A percentile compares a stretch with the other conserved stretches of the same genome.
These are phyloP conservation scores for Kodamaea arcana DNA, from an alignment of 1,139 yeast species.

Conservation along the genomic window DNA sequence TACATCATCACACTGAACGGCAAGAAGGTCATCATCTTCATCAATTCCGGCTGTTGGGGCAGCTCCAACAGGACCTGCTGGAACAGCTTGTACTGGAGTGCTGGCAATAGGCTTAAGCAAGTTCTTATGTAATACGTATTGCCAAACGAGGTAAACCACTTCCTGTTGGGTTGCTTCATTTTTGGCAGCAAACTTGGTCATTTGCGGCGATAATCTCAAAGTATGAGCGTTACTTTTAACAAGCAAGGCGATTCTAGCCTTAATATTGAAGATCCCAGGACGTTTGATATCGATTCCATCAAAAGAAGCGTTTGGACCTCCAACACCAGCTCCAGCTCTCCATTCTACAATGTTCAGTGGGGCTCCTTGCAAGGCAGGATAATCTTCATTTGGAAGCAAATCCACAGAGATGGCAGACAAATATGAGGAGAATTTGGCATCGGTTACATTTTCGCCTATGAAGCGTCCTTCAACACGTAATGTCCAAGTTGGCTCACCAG, in stretches of 20 bases:
- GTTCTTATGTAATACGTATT: constrained; percentile 74
- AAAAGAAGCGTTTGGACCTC: constrained; percentile 32
- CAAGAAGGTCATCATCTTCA: constrained; percentile 34
- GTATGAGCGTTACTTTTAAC: constrained; percentile 66
- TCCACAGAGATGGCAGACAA: constrained; percentile 84
- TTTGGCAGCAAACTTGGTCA: constrained; percentile 70
- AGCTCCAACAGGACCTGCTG: constrained; percentile 9
- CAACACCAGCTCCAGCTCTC: constrained; percentile 24
- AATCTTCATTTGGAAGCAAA: constrained; percentile 44
- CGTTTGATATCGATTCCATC: constrained; percentile 90
- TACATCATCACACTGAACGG: constrained; percentile 65
- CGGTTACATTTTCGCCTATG: constrained; percentile 32
- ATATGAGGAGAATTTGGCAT: constrained; percentile 65
- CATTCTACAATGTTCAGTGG: constrained; percentile 40
- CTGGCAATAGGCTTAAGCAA: constrained; percentile 45
- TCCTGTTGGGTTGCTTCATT: constrained; percentile 83
- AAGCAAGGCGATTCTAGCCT: constrained; percentile 72
- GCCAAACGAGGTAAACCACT: constrained; percentile 81
- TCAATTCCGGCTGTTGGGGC: constrained; percentile 13
- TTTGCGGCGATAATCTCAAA: constrained; percentile 56
- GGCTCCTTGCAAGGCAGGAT: constrained; percentile 32
- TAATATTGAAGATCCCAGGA: constrained; percentile 63
- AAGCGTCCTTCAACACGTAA: constrained; percentile 83
- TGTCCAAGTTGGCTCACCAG: constrained; percentile 65
- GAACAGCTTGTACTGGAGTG: constrained; percentile 38